These are phyloP conservation scores for Podaxis mareebaensis DNA, from an alignment of 768 basidiomycete genomes.

Conservation along the genomic window DNA sequence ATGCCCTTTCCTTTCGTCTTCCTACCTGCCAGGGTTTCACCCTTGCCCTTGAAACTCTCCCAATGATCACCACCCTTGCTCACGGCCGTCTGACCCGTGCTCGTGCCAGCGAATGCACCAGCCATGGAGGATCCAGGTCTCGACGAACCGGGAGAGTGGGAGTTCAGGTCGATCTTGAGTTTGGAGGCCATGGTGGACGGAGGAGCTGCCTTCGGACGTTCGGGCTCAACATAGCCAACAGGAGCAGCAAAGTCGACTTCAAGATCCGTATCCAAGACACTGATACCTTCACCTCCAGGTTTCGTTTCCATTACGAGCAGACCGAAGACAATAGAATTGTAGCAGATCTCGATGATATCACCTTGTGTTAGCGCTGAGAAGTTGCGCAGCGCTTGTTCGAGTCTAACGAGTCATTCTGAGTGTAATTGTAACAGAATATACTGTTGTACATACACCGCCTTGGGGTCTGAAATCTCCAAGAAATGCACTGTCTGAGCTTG, in stretches of 20 bases:
- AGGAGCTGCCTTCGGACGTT: slow-evolving; percentile 77
- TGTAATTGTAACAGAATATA: slow-evolving; percentile 7
- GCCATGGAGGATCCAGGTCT: slow-evolving; percentile 75
- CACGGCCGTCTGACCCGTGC: slow-evolving; percentile 47
- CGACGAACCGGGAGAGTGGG: slow-evolving; percentile 83
- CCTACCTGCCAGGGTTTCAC: slow-evolving; percentile 86
- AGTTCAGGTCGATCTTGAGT: slow-evolving; percentile 90
- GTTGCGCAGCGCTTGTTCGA: slow-evolving; percentile 93
- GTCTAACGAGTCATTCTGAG: slow-evolving; percentile 41
- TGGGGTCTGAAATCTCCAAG: slow-evolving; percentile 95
- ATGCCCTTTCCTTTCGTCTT: slow-evolving; percentile 96
- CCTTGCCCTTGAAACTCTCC: slow-evolving; percentile 97
- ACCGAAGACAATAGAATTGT: slow-evolving; percentile 94
- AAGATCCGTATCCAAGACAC: slow-evolving; percentile 91
- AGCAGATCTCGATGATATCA: slow-evolving; percentile 97
- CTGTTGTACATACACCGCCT: slow-evolving; percentile 79
- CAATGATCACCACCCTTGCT: slow-evolving; percentile 82
- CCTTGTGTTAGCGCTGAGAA: slow-evolving; percentile 92
- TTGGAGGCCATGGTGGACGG: slow-evolving; percentile 95
- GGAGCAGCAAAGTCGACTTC: slow-evolving; percentile 98
- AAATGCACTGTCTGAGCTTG: slow-evolving; percentile 96
- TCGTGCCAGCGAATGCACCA: slow-evolving; percentile 61
- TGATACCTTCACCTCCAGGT: slow-evolving; percentile 87
- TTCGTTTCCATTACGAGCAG: slow-evolving; percentile 93
- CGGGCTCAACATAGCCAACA: slow-evolving; percentile 92